Percentiles rank a stretch among this genome's conserved stretches.
Evolutionary conservation across 805 yeast species (phyloP).

Genomic region (Kuraishia molischiana): DNA sequence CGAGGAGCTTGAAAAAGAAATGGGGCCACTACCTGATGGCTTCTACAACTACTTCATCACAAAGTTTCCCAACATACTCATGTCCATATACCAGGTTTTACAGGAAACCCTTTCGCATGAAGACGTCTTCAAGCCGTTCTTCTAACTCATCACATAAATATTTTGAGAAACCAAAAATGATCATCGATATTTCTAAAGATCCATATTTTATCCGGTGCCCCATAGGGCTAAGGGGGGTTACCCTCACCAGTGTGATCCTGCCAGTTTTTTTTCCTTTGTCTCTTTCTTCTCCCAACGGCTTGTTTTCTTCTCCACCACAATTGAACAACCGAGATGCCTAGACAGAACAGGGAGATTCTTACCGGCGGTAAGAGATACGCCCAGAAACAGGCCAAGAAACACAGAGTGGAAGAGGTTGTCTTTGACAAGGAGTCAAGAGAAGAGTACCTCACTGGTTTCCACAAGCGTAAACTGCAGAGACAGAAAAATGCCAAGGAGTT

Average conservation of each 20-base stretch:
- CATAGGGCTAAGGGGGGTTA: too few species aligned
- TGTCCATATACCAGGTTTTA: constrained; percentile 64
- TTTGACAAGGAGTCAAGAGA: constrained; percentile 73
- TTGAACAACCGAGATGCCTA: constrained; percentile 18
- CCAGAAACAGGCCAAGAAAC: constrained; percentile 52
- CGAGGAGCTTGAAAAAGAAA: constrained; percentile 42
- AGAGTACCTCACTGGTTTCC: constrained; percentile 90
- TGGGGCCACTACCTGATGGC: constrained; percentile 80
- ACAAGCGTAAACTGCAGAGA: constrained; percentile 83
- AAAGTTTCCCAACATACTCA: constrained; percentile 70
- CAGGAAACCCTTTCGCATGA: constrained; percentile 51
- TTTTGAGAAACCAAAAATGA: too few species aligned
- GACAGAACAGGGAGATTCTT: constrained; percentile 71
- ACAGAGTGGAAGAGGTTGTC: constrained; percentile 72
- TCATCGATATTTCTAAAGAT: too few species aligned
- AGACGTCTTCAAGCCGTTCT: constrained; percentile 41
- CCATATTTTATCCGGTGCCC: too few species aligned
- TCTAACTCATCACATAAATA: constrained; percentile 12
- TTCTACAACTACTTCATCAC: constrained; percentile 67
- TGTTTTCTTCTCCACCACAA: too few species aligned
- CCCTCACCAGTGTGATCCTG: too few species aligned
- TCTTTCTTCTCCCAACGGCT: too few species aligned
- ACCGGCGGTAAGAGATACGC: constrained; percentile 82
- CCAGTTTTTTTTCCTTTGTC: too few species aligned
- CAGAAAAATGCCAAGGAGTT: constrained; percentile 77